Percentiles rank a stretch among this genome's conserved stretches.
Conservation (phyloP, 495 filamentous ascomycete genomes). For the Neurospora sp. region DNA sequence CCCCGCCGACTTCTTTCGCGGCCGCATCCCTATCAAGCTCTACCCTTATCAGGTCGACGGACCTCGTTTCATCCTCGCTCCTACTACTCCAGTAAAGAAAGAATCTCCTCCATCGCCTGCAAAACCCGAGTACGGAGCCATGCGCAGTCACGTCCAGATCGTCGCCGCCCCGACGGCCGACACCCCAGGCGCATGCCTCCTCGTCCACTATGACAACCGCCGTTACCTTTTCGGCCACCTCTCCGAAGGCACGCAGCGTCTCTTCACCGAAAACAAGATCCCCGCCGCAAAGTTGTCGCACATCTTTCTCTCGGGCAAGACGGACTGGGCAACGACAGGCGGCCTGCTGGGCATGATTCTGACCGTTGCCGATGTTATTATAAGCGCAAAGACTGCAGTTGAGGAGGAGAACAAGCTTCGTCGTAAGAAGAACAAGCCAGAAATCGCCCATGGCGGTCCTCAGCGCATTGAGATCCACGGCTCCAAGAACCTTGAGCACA, state of each 20-base stretch:
- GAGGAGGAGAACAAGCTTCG: slow-evolving; percentile 18
- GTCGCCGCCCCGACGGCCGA: slow-evolving; percentile 81
- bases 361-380: slow-evolving; percentile 59
- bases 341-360: slow-evolving; percentile 79
- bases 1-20: not conserved
- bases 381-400: slow-evolving; percentile 17
- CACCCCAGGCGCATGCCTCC: slow-evolving; percentile 67
- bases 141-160: slow-evolving; percentile 65
- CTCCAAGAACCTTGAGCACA: slow-evolving; percentile 64
- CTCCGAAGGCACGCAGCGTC: slow-evolving; percentile 78
- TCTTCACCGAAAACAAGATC: slow-evolving; percentile 52
- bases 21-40: not conserved
- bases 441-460: not conserved
- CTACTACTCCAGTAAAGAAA: not conserved
- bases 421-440: slow-evolving; percentile 20
- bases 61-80: not conserved
- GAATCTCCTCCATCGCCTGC: not conserved
- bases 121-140: slow-evolving; percentile 21
- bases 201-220: slow-evolving; percentile 67
- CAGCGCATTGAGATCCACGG: slow-evolving; percentile 59
- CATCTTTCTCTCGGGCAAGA: slow-evolving; percentile 70
- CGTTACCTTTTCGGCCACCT: slow-evolving; percentile 84
- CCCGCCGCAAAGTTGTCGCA: slow-evolving; percentile 52
- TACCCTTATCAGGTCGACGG: not conserved
- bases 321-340: slow-evolving; percentile 65